phyloP scores from a whole-genome alignment of 2,329 filamentous ascomycete species.

The Elsinoe fawcettii region DNA sequence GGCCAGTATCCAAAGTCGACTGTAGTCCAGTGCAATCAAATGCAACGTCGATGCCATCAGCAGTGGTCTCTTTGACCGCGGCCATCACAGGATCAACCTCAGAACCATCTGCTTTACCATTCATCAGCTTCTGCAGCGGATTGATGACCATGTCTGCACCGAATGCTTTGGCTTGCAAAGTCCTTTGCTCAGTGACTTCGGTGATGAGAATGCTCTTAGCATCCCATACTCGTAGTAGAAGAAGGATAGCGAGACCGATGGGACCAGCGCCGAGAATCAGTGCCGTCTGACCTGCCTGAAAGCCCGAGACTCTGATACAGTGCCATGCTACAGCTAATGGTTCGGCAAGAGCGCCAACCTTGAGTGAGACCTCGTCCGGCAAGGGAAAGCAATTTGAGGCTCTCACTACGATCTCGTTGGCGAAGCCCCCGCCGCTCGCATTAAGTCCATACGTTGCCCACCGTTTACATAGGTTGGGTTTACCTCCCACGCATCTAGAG shows the following conservation, averaged over 20 bases:
- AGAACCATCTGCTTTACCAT: neutral
- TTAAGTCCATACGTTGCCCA: slow-evolving; percentile 25
- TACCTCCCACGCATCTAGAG: neutral
- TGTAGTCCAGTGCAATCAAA: slow-evolving; percentile 18
- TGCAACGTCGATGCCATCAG: slow-evolving; percentile 16
- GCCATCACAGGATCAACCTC: neutral
- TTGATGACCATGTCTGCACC: slow-evolving; percentile 17
- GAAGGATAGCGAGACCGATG: slow-evolving; percentile 54
- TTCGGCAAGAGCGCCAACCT: slow-evolving; percentile 54
- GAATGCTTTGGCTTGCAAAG: slow-evolving; percentile 16
- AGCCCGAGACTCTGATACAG: slow-evolving; percentile 45
- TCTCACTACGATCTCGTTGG: slow-evolving; percentile 47
- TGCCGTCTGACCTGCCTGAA: slow-evolving; percentile 39
- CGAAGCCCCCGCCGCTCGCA: slow-evolving; percentile 49
- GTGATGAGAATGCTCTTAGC: slow-evolving; percentile 50
- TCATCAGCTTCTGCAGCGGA: neutral
- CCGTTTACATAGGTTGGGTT: slow-evolving; percentile 7
- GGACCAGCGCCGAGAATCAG: slow-evolving; percentile 56
- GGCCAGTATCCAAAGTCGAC: slow-evolving; percentile 17
- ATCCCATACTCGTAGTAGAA: slow-evolving; percentile 48
- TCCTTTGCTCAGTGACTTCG: slow-evolving; percentile 36
- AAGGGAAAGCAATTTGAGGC: slow-evolving; percentile 43
- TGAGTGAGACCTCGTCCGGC: slow-evolving; percentile 45
- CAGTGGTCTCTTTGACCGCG: neutral
- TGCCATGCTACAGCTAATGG: slow-evolving; percentile 60